These are phyloP conservation scores for Aspergillus sclerotialis DNA, from an alignment of 2,329 filamentous ascomycete species.

Conservation along the genomic window DNA sequence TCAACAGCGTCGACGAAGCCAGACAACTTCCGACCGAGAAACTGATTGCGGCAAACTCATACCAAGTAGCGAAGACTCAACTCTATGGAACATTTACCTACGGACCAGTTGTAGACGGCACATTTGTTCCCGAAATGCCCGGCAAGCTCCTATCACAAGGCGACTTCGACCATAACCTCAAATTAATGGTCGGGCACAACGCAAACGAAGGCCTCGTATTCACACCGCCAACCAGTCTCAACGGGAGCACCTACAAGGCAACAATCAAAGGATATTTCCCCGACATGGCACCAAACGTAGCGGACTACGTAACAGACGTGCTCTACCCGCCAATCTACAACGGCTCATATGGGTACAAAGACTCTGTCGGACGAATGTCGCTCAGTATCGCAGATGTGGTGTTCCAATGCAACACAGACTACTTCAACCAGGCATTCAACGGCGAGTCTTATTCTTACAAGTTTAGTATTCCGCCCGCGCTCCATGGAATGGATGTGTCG, in stretches of 20 bases:
- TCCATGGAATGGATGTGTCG: slow-evolving; percentile 47
- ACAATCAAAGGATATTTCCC: slow-evolving; percentile 18
- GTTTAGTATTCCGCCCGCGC: slow-evolving; percentile 46
- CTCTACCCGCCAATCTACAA: slow-evolving; percentile 48
- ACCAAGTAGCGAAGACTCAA: slow-evolving; percentile 30
- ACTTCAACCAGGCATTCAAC: slow-evolving; percentile 43
- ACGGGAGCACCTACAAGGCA: slow-evolving; percentile 13
- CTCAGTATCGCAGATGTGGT: slow-evolving; percentile 38
- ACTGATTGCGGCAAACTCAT: slow-evolving; percentile 39
- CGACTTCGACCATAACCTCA: slow-evolving; percentile 38
- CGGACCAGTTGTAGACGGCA: slow-evolving; percentile 43
- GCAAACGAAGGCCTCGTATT: slow-evolving; percentile 38
- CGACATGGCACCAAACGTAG: slow-evolving; percentile 13
- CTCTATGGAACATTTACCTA: slow-evolving; percentile 39
- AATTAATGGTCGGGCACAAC: slow-evolving; percentile 42
- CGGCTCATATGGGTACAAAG: slow-evolving; percentile 42
- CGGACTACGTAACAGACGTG: slow-evolving; percentile 39
- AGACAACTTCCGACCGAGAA: slow-evolving; percentile 32
- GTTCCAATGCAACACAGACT: slow-evolving; percentile 50
- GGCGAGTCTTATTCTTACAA: slow-evolving; percentile 48
- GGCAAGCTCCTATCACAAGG: slow-evolving; percentile 39
- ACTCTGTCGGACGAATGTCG: slow-evolving; percentile 36
- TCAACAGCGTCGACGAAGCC: slow-evolving; percentile 39
- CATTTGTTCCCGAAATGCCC: slow-evolving; percentile 43
- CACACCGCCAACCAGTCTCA: slow-evolving; percentile 26